Percentiles rank a stretch among this genome's conserved stretches.
These are phyloP conservation scores for Hymenoscyphus fructigenus DNA, from an alignment of 2,329 filamentous ascomycete genomes.

Conservation along the genomic window DNA sequence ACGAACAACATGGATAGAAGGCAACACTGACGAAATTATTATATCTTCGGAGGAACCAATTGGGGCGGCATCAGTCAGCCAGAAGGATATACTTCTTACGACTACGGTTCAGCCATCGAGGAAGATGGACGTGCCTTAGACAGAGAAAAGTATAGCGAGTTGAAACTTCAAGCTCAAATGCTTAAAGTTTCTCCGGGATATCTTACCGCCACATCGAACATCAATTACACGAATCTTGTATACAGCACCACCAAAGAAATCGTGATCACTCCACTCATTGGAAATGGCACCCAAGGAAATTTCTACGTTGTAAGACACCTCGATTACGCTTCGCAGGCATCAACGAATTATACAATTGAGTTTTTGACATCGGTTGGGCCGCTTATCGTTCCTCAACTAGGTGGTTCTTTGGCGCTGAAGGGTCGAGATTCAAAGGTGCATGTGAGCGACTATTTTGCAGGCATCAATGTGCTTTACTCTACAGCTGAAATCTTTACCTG, in stretches of 20 bases:
- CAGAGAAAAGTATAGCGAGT: constrained; percentile 76
- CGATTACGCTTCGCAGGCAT: constrained; percentile 55
- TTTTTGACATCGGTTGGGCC: constrained; percentile 55
- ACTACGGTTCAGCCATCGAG: constrained; percentile 60
- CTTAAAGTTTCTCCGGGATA: constrained; percentile 70
- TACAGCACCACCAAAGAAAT: constrained; percentile 58
- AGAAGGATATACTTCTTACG: constrained; percentile 60
- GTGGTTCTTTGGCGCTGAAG: constrained; percentile 52
- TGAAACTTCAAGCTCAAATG: constrained; percentile 76
- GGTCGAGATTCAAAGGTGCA: constrained; percentile 65
- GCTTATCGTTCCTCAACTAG: constrained; percentile 56
- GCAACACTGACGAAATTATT: neutral
- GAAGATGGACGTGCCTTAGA: constrained; percentile 64
- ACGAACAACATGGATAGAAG: neutral
- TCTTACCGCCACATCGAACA: constrained; percentile 55
- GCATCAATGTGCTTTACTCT: constrained; percentile 58
- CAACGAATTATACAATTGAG: constrained; percentile 54
- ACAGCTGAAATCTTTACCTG: constrained; percentile 67
- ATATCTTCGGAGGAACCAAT: constrained; percentile 70
- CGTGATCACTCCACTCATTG: constrained; percentile 57
- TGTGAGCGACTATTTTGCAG: constrained; percentile 61
- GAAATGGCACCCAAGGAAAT: constrained; percentile 47
- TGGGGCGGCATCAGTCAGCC: constrained; percentile 76
- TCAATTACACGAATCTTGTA: constrained; percentile 44
- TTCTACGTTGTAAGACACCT: constrained; percentile 67